These are phyloP conservation scores for Pistacia integerrima DNA, from an alignment of 345 rosid species.

Conservation along the genomic window DNA sequence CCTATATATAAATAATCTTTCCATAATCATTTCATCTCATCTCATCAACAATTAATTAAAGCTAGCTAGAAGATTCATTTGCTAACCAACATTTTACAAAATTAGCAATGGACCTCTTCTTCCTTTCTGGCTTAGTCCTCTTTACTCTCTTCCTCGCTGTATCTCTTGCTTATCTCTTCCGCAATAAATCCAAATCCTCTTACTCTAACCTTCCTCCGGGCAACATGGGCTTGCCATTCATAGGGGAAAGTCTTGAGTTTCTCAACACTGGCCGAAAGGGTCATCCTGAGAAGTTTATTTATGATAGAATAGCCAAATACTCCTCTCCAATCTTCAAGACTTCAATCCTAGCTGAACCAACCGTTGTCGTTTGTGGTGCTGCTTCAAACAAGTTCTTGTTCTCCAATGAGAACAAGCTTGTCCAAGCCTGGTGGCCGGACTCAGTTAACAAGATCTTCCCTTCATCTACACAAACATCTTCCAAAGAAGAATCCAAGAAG, in stretches of 20 bases:
- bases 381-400: constrained; percentile 49
- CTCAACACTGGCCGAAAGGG: constrained; percentile 43
- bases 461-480: constrained; percentile 34
- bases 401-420: constrained; percentile 52
- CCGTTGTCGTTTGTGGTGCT: constrained; percentile 38
- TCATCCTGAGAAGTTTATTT: constrained; percentile 47
- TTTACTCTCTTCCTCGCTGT: neutral
- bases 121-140: neutral
- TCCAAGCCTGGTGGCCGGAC: constrained; percentile 54
- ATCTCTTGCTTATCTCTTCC: neutral
- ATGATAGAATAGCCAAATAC: constrained; percentile 36
- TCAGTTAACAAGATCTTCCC: constrained; percentile 55
- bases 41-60: neutral
- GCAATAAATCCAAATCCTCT: neutral
- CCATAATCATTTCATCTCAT: neutral
- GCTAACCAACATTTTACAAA: neutral
- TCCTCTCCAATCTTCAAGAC: constrained; percentile 45
- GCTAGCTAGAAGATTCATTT: neutral
- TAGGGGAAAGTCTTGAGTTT: constrained; percentile 49
- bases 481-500: constrained; percentile 43
- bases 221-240: constrained; percentile 31
- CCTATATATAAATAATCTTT: neutral
- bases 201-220: constrained; percentile 48
- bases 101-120: constrained; percentile 7
- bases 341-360: constrained; percentile 32